Evolutionary conservation across 257 asterid genomes (phyloP).

Genomic region (Paraleonurus japonicus): DNA sequence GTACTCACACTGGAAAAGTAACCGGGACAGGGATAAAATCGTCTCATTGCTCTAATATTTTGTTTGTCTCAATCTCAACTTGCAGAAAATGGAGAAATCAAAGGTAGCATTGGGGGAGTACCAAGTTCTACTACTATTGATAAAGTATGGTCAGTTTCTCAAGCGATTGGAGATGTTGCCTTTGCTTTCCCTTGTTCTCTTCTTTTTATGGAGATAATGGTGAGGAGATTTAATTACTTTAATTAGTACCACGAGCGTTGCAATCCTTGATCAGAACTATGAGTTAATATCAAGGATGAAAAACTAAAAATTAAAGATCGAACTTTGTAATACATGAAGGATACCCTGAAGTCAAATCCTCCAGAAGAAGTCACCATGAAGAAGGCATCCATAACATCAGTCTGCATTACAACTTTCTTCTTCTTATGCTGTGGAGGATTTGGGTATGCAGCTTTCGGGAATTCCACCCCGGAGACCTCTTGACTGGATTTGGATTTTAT

Average conservation of each 20-base stretch:
- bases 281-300: not conserved
- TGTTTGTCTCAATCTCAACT: not conserved
- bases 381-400: conserved; percentile 59
- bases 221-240: conserved; percentile 13
- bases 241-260: not conserved
- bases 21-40: not conserved
- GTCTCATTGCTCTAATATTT: not conserved
- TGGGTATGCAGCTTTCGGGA: conserved; percentile 91
- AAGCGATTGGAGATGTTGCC: conserved; percentile 72
- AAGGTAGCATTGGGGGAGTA: conserved; percentile 62
- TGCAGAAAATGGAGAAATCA: conserved; percentile 59
- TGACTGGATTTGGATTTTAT: conserved; percentile 83
- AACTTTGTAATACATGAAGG: conserved; percentile 39
- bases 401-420: conserved; percentile 56
- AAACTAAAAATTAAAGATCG: not conserved
- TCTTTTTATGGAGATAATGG: conserved; percentile 75
- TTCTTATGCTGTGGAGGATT: conserved; percentile 88
- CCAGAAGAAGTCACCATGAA: conserved; percentile 67
- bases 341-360: conserved; percentile 66
- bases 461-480: conserved; percentile 73
- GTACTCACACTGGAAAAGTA: conserved; percentile 24
- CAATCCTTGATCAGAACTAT: not conserved
- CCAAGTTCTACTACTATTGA: conserved; percentile 33
- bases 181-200: conserved; percentile 68
- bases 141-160: conserved; percentile 58